phyloP scores from a whole-genome alignment of 1,284 basidiomycete species.

The Mrakiaceae sp. region DNA sequence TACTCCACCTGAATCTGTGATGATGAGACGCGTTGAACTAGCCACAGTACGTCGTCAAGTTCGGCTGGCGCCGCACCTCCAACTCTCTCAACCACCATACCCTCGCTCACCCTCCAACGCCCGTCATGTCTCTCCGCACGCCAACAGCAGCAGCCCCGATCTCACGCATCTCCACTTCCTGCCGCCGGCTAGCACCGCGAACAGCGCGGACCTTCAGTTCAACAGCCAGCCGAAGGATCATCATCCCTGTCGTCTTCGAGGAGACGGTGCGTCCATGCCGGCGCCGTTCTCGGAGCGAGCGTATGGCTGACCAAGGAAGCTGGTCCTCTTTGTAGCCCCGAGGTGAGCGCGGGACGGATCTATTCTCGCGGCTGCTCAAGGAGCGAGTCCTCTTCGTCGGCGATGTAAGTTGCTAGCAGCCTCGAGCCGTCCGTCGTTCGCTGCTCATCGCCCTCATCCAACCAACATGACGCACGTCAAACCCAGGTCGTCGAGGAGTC shows the following conservation, averaged over 20 bases:
- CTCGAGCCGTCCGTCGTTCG: neutral
- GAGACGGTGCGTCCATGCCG: neutral
- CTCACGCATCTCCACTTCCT: neutral
- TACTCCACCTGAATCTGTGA: too few relatives aligned
- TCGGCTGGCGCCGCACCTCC: too few relatives aligned
- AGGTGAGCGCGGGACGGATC: slow-evolving; percentile 24
- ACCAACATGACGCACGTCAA: neutral
- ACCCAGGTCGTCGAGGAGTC: slow-evolving; percentile 22
- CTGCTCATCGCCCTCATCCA: too few relatives aligned
- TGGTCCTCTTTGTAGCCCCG: slow-evolving; percentile 16
- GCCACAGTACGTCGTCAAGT: too few relatives aligned
- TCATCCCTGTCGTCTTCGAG: slow-evolving; percentile 10
- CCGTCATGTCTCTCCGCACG: too few relatives aligned
- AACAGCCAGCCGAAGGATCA: neutral
- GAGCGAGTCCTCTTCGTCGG: slow-evolving; percentile 26
- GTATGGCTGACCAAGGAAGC: neutral
- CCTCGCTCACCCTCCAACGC: too few relatives aligned
- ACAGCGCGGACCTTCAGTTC: neutral
- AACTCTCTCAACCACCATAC: too few relatives aligned
- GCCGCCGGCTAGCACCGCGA: neutral
- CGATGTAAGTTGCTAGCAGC: slow-evolving; percentile 6
- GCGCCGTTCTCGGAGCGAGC: neutral
- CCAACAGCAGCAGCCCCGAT: too few relatives aligned
- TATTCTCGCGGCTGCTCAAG: slow-evolving; percentile 24
- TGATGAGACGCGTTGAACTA: too few relatives aligned